Percentiles rank a stretch among this genome's conserved stretches.
Evolutionary conservation across 345 rosid species (phyloP).

Genomic region (Orychophragmus violaceus): DNA sequence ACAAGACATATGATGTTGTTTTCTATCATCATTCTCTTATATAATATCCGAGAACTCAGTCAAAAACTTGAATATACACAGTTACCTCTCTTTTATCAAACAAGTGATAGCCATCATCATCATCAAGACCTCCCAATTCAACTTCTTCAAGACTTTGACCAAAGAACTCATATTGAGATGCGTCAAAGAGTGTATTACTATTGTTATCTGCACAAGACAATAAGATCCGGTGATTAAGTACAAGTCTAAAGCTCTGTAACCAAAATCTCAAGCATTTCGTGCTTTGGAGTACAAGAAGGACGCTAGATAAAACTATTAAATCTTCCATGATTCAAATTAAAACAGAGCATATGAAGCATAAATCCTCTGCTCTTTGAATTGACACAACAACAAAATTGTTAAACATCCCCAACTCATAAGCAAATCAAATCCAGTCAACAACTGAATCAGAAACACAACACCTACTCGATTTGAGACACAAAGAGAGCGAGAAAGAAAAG

Average conservation of each 20-base stretch:
- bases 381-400: not conserved
- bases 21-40: no score
- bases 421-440: not conserved
- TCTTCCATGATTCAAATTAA: not conserved
- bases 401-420: not conserved
- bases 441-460: not conserved
- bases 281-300: not conserved
- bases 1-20: not conserved
- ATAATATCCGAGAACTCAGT: not conserved
- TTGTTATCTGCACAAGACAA: conserved; percentile 24
- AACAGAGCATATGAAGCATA: not conserved
- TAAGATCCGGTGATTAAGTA: not conserved
- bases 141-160: conserved; percentile 57
- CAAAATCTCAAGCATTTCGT: not conserved
- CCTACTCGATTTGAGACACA: not conserved
- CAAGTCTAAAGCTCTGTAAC: not conserved
- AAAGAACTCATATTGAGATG: conserved; percentile 71
- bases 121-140: conserved; percentile 71
- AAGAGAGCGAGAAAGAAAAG: not conserved
- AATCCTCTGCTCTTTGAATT: not conserved
- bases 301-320: not conserved
- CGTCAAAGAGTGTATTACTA: conserved; percentile 45
- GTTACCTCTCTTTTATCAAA: conserved; percentile 78
- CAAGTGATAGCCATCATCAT: conserved; percentile 63
- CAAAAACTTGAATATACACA: no score